A percentile compares a stretch with the other conserved stretches of the same genome.
Evolutionary conservation across 371 early-diverging fungal genomes (phyloP).

Genomic region (Circinella umbellata): DNA sequence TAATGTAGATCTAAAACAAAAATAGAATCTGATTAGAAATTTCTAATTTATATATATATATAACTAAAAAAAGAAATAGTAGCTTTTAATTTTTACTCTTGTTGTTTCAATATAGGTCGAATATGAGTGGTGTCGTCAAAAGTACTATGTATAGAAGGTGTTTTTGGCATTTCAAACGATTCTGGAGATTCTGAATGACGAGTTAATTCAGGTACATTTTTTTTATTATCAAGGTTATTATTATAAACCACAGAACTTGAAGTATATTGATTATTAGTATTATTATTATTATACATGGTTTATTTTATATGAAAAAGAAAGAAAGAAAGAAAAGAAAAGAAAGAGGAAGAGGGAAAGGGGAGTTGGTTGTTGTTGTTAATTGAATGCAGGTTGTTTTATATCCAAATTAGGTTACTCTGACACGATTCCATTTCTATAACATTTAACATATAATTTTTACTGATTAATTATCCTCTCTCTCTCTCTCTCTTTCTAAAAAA

Average conservation of each 20-base stretch:
- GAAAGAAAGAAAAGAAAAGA: not conserved
- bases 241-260: not conserved
- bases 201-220: not conserved
- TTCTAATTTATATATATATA: too few relatives aligned
- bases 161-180: not conserved
- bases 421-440: not conserved
- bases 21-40: too few relatives aligned
- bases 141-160: conserved; percentile 1
- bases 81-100: not conserved
- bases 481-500: too few relatives aligned
- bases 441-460: too few relatives aligned
- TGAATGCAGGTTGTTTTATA: not conserved
- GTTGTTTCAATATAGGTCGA: not conserved
- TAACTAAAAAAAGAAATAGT: not conserved
- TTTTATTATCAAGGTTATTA: not conserved
- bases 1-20: not conserved
- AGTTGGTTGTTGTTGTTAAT: not conserved
- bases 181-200: conserved; percentile 2
- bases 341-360: not conserved
- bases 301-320: not conserved
- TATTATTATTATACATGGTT: not conserved
- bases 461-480: too few relatives aligned
- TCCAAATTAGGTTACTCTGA: not conserved
- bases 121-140: not conserved
- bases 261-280: not conserved